phyloP scores from a whole-genome alignment of 2,329 filamentous ascomycete genomes.

The Colletotrichum limetticola region DNA sequence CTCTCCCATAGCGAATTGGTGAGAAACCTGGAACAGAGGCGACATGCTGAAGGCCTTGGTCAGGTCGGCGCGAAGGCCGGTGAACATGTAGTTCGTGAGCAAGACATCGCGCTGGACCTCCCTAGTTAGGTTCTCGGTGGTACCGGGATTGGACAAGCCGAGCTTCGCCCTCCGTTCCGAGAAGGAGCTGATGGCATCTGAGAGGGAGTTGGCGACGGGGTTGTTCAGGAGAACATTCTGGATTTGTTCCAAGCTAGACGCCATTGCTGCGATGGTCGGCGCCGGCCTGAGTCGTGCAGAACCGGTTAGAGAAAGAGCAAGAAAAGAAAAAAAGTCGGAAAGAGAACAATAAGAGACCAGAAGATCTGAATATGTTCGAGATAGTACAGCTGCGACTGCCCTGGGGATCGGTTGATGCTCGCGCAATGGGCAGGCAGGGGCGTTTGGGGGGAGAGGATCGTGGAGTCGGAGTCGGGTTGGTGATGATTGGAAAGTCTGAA shows the following conservation, averaged over 20 bases:
- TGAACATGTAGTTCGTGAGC: conserved; percentile 96
- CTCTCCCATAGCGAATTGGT: conserved; percentile 96
- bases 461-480: conserved; percentile 24
- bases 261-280: conserved; percentile 55
- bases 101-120: conserved; percentile 98
- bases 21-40: conserved; percentile 96
- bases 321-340: conserved; percentile 36
- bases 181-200: conserved; percentile 84
- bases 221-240: conserved; percentile 78
- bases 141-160: conserved; percentile 91
- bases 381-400: conserved; percentile 27
- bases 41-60: conserved; percentile 96
- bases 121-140: conserved; percentile 86
- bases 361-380: neutral
- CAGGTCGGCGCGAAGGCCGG: conserved; percentile 92
- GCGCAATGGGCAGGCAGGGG: conserved; percentile 31
- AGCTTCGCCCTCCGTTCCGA: conserved; percentile 87
- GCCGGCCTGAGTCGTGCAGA: conserved; percentile 41
- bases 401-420: conserved; percentile 22
- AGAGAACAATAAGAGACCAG: conserved; percentile 34
- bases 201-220: conserved; percentile 74
- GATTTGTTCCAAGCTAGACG: conserved; percentile 55
- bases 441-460: conserved; percentile 18
- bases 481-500: conserved; percentile 30
- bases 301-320: conserved; percentile 39